Conservation (phyloP, 352 stramenopile genomes). For the Plasmopara halstedii region DNA sequence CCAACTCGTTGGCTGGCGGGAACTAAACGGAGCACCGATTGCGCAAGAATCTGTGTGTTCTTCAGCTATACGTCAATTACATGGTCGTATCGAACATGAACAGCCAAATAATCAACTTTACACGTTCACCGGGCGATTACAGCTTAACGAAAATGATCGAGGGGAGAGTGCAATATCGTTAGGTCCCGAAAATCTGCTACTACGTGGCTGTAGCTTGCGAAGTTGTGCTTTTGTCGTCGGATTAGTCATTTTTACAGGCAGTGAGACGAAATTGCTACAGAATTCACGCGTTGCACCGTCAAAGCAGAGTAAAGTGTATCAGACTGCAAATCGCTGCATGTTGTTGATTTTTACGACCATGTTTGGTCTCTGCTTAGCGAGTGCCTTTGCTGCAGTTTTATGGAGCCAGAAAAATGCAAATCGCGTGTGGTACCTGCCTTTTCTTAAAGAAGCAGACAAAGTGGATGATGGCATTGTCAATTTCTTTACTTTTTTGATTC, state of each 20-base stretch:
- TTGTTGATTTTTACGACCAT: constrained; percentile 65
- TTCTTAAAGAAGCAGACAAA: constrained; percentile 22
- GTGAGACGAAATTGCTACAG: constrained; percentile 84
- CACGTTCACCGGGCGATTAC: constrained; percentile 57
- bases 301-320: constrained; percentile 81
- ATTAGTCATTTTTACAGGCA: constrained; percentile 89
- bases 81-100: constrained; percentile 55
- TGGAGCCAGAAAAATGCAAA: constrained; percentile 32
- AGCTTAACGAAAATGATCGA: constrained; percentile 21
- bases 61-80: constrained; percentile 20
- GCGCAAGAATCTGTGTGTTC: constrained; percentile 27
- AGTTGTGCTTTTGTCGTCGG: constrained; percentile 94
- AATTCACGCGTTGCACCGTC: constrained; percentile 62
- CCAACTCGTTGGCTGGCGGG: constrained; percentile 25
- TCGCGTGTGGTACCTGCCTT: constrained; percentile 47
- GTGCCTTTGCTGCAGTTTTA: constrained; percentile 24
- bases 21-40: constrained; percentile 18
- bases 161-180: constrained; percentile 20
- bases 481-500: constrained; percentile 89
- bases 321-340: constrained; percentile 77
- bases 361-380: constrained; percentile 49
- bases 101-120: constrained; percentile 77
- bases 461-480: constrained; percentile 49
- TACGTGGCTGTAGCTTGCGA: constrained; percentile 88
- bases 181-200: constrained; percentile 83